Base-by-base conservation (phyloP, 345 rosid species). In the Syzygium grande region DNA sequence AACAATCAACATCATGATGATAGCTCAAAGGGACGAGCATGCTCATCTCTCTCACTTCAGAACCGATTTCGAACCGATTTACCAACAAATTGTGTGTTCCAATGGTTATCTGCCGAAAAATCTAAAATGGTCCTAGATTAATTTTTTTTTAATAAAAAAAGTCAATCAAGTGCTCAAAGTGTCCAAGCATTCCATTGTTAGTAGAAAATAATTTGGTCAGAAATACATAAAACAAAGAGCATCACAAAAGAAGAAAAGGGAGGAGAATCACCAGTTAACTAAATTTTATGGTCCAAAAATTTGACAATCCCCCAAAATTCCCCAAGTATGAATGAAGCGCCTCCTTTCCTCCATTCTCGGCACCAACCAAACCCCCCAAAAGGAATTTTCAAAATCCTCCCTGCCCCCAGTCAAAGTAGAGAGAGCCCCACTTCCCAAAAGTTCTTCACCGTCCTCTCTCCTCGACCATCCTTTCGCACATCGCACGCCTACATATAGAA, bases 361-460 rank as follows among this genome's bases (percentile, higher is more conserved):
- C 85, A 58, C 88, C 88, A 54, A 80, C 85, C 88, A 80, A 52
- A 49, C 77, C 25, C 12, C 53, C 19, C 11, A 17, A 21, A 87
- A 55, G 21, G 46, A 19, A 38, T 19, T 73, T 7, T 38, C 80
- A 2, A 73, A 73, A 73, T 73, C 14, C 80, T 38, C 1, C 25
- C 80, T 0, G 3, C 80, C 49, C n/a, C 43, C 80, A 6, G 80
- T 73, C 80, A 73, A 68, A 68, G 25, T 9, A 4, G 11, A 15
- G 55, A 22, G 49, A 77, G 77, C 63, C 88, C 85, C 88, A 0
- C 52, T 78, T n/a, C 68, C 25, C 21, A 85, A 92, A 93, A 89
- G 92, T 90, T 63, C 89, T 90, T 85, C 93, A 91, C 93, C 95
- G 93, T 90, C 92, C 93, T 89, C 90, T 88, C 68, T 43, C 85